Percentiles rank a stretch among this genome's conserved stretches.
Evolutionary conservation across 495 filamentous ascomycete genomes (phyloP).

Genomic region (Aspergillus campestris): DNA sequence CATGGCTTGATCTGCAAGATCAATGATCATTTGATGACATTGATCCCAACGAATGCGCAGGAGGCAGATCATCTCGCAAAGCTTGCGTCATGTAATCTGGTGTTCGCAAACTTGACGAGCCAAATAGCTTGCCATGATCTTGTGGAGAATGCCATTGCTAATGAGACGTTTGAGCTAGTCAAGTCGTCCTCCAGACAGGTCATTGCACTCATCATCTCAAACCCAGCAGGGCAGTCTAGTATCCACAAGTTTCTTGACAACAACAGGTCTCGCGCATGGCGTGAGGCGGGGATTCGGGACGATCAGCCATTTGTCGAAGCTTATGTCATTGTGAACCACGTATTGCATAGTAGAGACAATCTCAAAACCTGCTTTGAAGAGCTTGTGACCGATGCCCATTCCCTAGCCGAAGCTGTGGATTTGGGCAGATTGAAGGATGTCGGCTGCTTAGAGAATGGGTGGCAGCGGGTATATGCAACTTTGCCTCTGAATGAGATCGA

Average conservation of each 20-base stretch:
- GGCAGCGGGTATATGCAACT: slow-evolving; percentile 65
- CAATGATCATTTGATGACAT: slow-evolving; percentile 18
- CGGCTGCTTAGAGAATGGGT: slow-evolving; percentile 54
- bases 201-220: slow-evolving; percentile 31
- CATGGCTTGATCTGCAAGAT: slow-evolving; percentile 21
- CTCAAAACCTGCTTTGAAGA: slow-evolving; percentile 21
- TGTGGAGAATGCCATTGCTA: slow-evolving; percentile 14
- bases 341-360: slow-evolving; percentile 38
- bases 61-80: slow-evolving; percentile 13
- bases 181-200: slow-evolving; percentile 24
- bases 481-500: slow-evolving; percentile 76
- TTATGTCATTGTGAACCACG: slow-evolving; percentile 57
- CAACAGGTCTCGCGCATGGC: slow-evolving; percentile 41
- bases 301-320: slow-evolving; percentile 50
- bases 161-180: slow-evolving; percentile 21
- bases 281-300: slow-evolving; percentile 59
- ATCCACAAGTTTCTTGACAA: slow-evolving; percentile 57
- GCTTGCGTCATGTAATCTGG: slow-evolving; percentile 25
- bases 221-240: slow-evolving; percentile 32
- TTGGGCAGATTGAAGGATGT: slow-evolving; percentile 35
- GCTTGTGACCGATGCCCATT: slow-evolving; percentile 46
- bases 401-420: neutral
- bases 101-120: slow-evolving; percentile 33
- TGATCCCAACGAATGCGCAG: slow-evolving; percentile 10
- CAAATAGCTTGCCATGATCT: slow-evolving; percentile 34